Evolutionary conservation across 768 basidiomycete species (phyloP), one percentile per base, ranked within the genome.

Genomic region (Trametes sanguinea): DNA sequence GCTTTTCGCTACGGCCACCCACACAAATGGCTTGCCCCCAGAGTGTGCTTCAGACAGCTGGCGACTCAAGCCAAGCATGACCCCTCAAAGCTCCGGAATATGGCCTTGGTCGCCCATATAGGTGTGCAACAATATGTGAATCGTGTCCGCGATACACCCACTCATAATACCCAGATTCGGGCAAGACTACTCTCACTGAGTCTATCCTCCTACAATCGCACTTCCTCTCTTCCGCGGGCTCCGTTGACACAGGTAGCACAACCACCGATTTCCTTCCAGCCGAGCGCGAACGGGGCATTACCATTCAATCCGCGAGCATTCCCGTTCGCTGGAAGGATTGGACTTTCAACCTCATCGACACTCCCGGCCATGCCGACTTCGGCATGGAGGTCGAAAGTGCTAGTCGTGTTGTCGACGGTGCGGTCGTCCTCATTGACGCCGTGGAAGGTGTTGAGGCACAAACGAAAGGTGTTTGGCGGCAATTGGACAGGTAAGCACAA

Each of bases 361-460:
- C 93, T 3, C 93, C 93, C 14, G 93, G 93, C 39, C 93, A 95
- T 75, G 94, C 92, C 4, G 93, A 95, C 72, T 95, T 95, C 75
- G 93, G 93, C n/a, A 94, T 95, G 92, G 93, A 95, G 69, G 94
- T 95, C 30, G 94, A 95, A 75, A 91, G 92, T 68, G 94, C 94
- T 7, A 94, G 92, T 69, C 85, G 93, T 32, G 89, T 95, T 14
- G 85, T 94, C 4, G 93, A 95, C 65, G 94, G 93, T 58, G 93
- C 92, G 14, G 86, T 95, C 32, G 90, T 95, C 33, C 75, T 95
- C 35, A 84, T 95, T 46, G 93, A 95, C 74, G 90, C 92, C 0
- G 93, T 95, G 0, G 93, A 95, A 75, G 93, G 93, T 6, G 93
- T 95, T 5, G 93, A 95, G 73, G 85, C 91, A 10, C 93, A 95